Evolutionary conservation across 768 basidiomycete species (phyloP), one percentile per base, ranked within the genome.

Genomic region (Amanita molliuscula): DNA sequence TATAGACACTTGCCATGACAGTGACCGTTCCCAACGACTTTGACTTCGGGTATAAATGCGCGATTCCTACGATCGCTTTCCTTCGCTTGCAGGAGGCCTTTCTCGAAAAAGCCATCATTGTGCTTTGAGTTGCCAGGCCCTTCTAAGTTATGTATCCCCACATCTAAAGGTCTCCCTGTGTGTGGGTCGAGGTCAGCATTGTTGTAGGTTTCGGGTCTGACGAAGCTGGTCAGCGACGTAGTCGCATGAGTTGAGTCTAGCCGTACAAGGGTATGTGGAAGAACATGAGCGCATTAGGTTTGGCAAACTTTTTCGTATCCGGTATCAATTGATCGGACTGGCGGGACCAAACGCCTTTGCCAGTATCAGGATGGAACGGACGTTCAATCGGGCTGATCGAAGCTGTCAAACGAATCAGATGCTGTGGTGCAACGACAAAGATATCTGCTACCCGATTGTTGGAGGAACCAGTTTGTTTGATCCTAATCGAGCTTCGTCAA

Each of bases 261-360:
- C 71, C 83, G 18, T 61, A 89, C 84, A 97, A 61, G 46, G 95
- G 95, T 42, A 99, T 98, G 57, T 98, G 95, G 81, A 96, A 97
- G 69, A 95, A 96, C 86, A 91, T 88, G 56, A 98, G 64, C 0
- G 91, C 95, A 59, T 97, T 97, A 1, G 95, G 95, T 64, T 96
- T 98, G 3, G 88, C 89, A 2, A 93, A 71, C 49, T 71, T 73
- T 58, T 68, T 65, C 20, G 65, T 64, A 44, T 71, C 61, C 0
- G 86, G 81, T 0, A 76, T 69, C 43, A 82, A 59, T 63, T 85
- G 85, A 33, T 74, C 78, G 28, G 64, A 63, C 55, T 84, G 77
- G 18, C 86, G 75, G 16, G 49, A 64, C 87, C 86, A 90, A 43
- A 79, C 62, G 44, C 72, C 65, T 47, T 77, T 78, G 2, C 69